Conservation (phyloP, 2,329 filamentous ascomycete species). For the Remersonia thermophila region DNA sequence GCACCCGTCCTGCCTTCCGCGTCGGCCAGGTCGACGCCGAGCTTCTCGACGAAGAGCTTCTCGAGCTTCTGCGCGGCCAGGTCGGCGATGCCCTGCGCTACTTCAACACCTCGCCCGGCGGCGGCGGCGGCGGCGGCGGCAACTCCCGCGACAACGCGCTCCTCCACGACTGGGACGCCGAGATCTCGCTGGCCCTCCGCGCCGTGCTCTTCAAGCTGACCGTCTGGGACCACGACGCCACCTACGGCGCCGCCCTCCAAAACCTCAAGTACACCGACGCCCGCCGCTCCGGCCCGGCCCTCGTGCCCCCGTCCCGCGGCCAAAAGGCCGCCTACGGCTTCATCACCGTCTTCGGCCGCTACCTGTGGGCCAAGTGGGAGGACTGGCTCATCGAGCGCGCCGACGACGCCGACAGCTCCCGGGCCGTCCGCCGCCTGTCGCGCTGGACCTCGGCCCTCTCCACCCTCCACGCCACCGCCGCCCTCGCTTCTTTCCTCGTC, state of each 20-base stretch:
- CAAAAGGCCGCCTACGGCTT: constrained; percentile 80
- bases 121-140: constrained; percentile 30
- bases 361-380: constrained; percentile 88
- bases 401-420: constrained; percentile 56
- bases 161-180: constrained; percentile 74
- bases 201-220: constrained; percentile 84
- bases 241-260: constrained; percentile 85
- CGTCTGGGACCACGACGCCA: constrained; percentile 93
- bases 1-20: constrained; percentile 73
- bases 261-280: constrained; percentile 86
- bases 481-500: constrained; percentile 74
- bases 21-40: constrained; percentile 96
- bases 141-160: constrained; percentile 45
- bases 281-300: constrained; percentile 47
- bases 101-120: constrained; percentile 53
- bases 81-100: constrained; percentile 82
- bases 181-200: constrained; percentile 68
- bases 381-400: constrained; percentile 68
- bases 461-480: constrained; percentile 67
- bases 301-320: constrained; percentile 59
- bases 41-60: constrained; percentile 82
- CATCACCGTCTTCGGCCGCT: constrained; percentile 75
- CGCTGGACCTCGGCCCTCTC: constrained; percentile 56
- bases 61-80: constrained; percentile 74
- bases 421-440: constrained; percentile 44